phyloP scores from a whole-genome alignment of 345 rosid species.

The Chamaenerion angustifolium region DNA sequence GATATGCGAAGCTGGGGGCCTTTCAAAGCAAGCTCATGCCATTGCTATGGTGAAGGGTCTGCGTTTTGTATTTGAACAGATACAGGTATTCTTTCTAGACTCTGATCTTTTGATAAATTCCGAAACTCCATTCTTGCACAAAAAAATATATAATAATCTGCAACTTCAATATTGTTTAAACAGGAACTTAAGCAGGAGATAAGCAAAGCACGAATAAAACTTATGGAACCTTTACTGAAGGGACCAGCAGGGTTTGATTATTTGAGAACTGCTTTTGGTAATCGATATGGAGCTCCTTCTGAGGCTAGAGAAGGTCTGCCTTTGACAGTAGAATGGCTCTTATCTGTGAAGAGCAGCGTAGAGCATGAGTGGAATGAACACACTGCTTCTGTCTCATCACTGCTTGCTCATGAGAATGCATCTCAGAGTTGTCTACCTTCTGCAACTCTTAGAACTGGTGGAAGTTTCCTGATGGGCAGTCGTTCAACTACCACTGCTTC shows the following conservation, averaged over 20 bases:
- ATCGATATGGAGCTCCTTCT: constrained; percentile 39
- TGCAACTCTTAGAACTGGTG: constrained; percentile 61
- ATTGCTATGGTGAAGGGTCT: constrained; percentile 67
- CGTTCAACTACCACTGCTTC: constrained; percentile 14
- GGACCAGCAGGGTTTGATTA: constrained; percentile 81
- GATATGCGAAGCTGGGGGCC: constrained; percentile 31
- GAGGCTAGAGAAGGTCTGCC: constrained; percentile 41
- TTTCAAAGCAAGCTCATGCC: constrained; percentile 31
- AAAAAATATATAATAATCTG: too few species aligned
- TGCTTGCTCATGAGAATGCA: constrained; percentile 28
- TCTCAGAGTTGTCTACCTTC: constrained; percentile 32
- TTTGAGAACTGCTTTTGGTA: constrained; percentile 47
- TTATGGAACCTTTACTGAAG: constrained; percentile 68
- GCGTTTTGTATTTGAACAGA: constrained; percentile 68
- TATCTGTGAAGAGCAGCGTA: constrained; percentile 29
- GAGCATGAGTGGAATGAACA: constrained; percentile 78
- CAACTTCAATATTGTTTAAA: not conserved
- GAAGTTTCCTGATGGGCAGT: constrained; percentile 28
- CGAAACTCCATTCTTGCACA: too few species aligned
- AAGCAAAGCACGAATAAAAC: constrained; percentile 50
- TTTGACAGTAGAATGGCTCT: constrained; percentile 48
- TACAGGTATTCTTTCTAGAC: constrained; percentile 38
- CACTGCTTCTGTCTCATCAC: constrained; percentile 26
- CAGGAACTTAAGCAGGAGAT: constrained; percentile 69
- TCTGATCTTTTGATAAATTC: not conserved